These are phyloP conservation scores for Ogataea ramenticola DNA, from an alignment of 805 yeast species.

Conservation along the genomic window DNA sequence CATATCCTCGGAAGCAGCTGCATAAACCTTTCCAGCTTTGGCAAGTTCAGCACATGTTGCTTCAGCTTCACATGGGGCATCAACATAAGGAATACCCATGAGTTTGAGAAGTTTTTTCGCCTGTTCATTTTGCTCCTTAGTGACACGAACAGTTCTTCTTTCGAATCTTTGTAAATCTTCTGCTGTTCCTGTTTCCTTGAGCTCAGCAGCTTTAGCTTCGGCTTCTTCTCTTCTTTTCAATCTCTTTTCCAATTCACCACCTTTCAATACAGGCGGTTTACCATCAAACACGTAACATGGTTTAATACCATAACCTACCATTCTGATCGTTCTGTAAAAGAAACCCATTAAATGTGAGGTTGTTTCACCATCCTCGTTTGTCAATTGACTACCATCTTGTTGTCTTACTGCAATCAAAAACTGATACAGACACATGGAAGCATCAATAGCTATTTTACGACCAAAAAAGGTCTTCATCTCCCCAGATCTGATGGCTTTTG, in stretches of 20 bases:
- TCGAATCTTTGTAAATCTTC: slow-evolving; percentile 74
- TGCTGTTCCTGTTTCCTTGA: slow-evolving; percentile 72
- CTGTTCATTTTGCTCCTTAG: slow-evolving; percentile 88
- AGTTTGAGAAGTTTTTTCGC: slow-evolving; percentile 72
- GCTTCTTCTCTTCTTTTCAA: slow-evolving; percentile 78
- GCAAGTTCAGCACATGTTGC: slow-evolving; percentile 97
- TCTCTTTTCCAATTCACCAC: slow-evolving; percentile 89
- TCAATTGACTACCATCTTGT: slow-evolving; percentile 90
- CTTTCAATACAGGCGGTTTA: slow-evolving; percentile 89
- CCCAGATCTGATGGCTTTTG: slow-evolving; percentile 64
- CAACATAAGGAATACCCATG: slow-evolving; percentile 94
- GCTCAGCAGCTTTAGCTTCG: slow-evolving; percentile 59
- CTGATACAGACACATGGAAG: slow-evolving; percentile 95
- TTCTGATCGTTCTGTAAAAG: slow-evolving; percentile 85
- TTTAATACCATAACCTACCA: slow-evolving; percentile 89
- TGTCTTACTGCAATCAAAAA: slow-evolving; percentile 95
- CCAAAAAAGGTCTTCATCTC: slow-evolving; percentile 88
- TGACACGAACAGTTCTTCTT: slow-evolving; percentile 82
- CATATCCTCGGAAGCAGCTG: slow-evolving; percentile 99
- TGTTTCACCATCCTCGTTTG: slow-evolving; percentile 86
- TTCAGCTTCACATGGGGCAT: slow-evolving; percentile 98
- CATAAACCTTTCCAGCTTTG: slow-evolving; percentile 83
- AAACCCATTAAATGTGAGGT: slow-evolving; percentile 93
- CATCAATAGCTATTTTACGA: slow-evolving; percentile 94
- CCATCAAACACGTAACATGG: slow-evolving; percentile 98